Evolutionary conservation across 106 monocot species (phyloP), one percentile per base, ranked within the genome.

Genomic region (Vanilla planifolia): DNA sequence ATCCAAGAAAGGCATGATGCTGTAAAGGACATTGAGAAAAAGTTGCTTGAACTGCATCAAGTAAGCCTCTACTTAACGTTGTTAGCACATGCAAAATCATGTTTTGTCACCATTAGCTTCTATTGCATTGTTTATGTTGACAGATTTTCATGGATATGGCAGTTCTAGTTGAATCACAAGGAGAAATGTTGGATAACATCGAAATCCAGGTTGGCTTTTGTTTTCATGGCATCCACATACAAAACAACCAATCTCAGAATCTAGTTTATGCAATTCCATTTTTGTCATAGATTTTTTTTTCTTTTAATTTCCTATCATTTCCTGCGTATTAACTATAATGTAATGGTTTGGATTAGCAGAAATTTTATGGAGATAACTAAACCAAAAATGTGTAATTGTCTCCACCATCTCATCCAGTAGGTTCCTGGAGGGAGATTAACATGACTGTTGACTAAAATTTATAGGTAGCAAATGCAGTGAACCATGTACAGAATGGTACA

Each of bases 381-480:
- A n/a, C n/a, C n/a, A n/a, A n/a, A n/a, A n/a, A n/a, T n/a, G n/a
- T n/a, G n/a, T n/a, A n/a, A n/a, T n/a, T n/a, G n/a, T n/a, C n/a
- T n/a, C n/a, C n/a, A n/a, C n/a, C n/a, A n/a, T n/a, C n/a, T n/a
- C n/a, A n/a, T n/a, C n/a, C n/a, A n/a, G n/a, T n/a, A n/a, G n/a
- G n/a, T n/a, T n/a, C n/a, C n/a, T n/a, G n/a, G n/a, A n/a, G n/a
- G n/a, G n/a, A n/a, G n/a, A n/a, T n/a, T n/a, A n/a, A n/a, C n/a
- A n/a, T n/a, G n/a, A n/a, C n/a, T n/a, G n/a, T n/a, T n/a, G n/a
- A n/a, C n/a, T n/a, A n/a, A n/a, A n/a, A n/a, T n/a, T n/a, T 64
- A 30, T 43, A 81, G 81, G 76, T 81, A 21, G 37, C 57, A 22
- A 81, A 76, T 65, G 72, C 81, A 21, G 68, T 76, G 71, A 66